Evolutionary conservation across 257 asterid species (phyloP).

Genomic region (Petunia secreta): DNA sequence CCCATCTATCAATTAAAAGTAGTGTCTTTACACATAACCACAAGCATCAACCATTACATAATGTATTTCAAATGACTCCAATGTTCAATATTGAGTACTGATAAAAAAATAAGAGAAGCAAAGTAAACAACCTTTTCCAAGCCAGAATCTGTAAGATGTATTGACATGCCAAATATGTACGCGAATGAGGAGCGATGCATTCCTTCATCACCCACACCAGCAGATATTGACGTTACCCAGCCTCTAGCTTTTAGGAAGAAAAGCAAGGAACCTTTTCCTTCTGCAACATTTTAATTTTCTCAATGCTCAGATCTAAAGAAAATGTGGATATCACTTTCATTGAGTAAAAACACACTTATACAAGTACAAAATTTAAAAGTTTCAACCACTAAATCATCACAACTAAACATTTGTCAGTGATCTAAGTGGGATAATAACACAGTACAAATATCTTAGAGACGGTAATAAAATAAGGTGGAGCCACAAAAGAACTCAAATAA

Average conservation of each 20-base stretch:
- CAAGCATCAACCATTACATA: conserved; percentile 13
- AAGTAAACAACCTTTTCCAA: conserved; percentile 66
- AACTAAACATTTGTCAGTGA: neutral
- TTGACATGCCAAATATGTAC: conserved; percentile 87
- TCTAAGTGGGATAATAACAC: neutral
- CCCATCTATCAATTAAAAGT: neutral
- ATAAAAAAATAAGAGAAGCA: neutral
- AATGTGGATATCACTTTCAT: neutral
- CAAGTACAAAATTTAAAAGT: neutral
- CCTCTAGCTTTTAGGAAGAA: conserved; percentile 84
- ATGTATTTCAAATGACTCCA: neutral
- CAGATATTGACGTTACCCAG: conserved; percentile 84
- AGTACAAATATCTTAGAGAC: neutral
- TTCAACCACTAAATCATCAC: conserved; percentile 3
- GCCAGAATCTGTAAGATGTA: conserved; percentile 91
- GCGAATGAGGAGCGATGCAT: conserved; percentile 81
- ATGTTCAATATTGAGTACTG: neutral
- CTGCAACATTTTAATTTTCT: conserved; percentile 49
- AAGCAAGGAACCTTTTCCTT: conserved; percentile 95
- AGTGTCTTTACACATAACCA: neutral
- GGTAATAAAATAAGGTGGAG: neutral
- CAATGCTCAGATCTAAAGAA: neutral
- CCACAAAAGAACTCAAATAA: conserved; percentile 2
- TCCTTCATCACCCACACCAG: conserved; percentile 98
- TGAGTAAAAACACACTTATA: conserved; percentile 5